Evolutionary conservation across 495 filamentous ascomycete species (phyloP).

Genomic region (Annulohypoxylon stygium): DNA sequence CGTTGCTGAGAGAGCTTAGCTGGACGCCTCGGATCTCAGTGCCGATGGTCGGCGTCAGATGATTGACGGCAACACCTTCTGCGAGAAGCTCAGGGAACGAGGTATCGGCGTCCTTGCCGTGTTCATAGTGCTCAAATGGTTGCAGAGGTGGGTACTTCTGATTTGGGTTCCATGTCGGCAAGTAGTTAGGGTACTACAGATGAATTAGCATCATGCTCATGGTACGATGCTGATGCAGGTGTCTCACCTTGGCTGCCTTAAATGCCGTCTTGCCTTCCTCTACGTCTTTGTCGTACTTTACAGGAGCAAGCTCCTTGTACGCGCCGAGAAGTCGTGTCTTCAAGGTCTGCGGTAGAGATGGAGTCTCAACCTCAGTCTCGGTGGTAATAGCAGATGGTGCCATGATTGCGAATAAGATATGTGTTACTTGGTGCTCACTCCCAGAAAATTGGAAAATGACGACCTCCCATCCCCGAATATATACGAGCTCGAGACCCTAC

Average conservation of each 20-base stretch:
- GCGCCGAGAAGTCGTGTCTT: constrained; percentile 59
- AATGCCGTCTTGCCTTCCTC: constrained; percentile 63
- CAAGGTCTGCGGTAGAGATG: constrained; percentile 53
- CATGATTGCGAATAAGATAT: constrained; percentile 55
- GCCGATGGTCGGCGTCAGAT: constrained; percentile 81
- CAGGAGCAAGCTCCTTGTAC: constrained; percentile 72
- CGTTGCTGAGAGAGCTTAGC: constrained; percentile 72
- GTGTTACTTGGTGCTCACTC: constrained; percentile 11
- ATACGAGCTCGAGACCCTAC: constrained; percentile 22
- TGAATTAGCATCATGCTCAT: neutral
- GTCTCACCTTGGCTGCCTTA: constrained; percentile 58
- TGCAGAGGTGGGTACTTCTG: constrained; percentile 74
- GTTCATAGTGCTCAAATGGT: constrained; percentile 78
- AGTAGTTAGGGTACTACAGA: constrained; percentile 77
- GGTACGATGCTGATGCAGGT: neutral
- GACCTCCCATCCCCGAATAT: constrained; percentile 24
- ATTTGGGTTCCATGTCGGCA: constrained; percentile 76
- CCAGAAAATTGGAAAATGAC: neutral
- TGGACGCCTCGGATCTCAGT: constrained; percentile 82
- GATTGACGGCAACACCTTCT: constrained; percentile 59
- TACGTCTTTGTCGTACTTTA: constrained; percentile 64
- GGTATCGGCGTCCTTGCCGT: constrained; percentile 77
- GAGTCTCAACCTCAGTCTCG: constrained; percentile 55
- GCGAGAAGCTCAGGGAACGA: constrained; percentile 75
- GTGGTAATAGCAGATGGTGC: constrained; percentile 68